These are phyloP conservation scores for Artemisia annua DNA, from an alignment of 129 eudicot genomes.

Conservation along the genomic window DNA sequence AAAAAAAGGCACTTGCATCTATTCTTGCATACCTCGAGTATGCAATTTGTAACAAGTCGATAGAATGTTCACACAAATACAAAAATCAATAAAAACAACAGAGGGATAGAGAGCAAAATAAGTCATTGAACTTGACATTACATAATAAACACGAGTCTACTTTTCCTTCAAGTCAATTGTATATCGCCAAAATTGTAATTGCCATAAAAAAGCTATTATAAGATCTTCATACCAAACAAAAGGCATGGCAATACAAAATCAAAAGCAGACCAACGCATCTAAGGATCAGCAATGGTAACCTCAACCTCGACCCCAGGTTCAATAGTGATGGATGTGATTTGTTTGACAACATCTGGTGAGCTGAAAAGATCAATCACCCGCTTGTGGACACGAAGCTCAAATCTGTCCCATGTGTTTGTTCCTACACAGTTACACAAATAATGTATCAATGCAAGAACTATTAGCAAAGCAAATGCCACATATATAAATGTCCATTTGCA, in stretches of 20 bases:
- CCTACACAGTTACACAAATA: not conserved
- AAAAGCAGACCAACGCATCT: not conserved
- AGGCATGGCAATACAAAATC: not conserved
- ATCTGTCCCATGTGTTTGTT: conserved; percentile 21
- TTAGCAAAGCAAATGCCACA: not conserved
- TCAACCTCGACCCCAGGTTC: conserved; percentile 17
- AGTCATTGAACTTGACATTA: too few relatives aligned
- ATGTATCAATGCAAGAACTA: not conserved
- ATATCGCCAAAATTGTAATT: not conserved
- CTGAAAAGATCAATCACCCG: conserved; percentile 19
- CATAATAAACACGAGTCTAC: not conserved
- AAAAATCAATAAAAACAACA: too few relatives aligned
- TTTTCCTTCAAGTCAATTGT: conserved; percentile 1
- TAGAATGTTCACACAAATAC: too few relatives aligned
- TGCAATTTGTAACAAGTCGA: too few relatives aligned
- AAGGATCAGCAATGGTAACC: conserved; percentile 14
- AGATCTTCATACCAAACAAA: not conserved
- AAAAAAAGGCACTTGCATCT: too few relatives aligned
- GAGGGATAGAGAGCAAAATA: too few relatives aligned
- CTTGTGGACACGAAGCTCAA: conserved; percentile 21
- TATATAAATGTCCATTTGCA: not conserved
- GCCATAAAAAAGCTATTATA: not conserved
- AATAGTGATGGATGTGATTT: conserved; percentile 13
- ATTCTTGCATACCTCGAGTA: too few relatives aligned
- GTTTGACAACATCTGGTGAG: conserved; percentile 19